Base-by-base conservation (phyloP, 306 rosid species). In the Sicyos edulis region DNA sequence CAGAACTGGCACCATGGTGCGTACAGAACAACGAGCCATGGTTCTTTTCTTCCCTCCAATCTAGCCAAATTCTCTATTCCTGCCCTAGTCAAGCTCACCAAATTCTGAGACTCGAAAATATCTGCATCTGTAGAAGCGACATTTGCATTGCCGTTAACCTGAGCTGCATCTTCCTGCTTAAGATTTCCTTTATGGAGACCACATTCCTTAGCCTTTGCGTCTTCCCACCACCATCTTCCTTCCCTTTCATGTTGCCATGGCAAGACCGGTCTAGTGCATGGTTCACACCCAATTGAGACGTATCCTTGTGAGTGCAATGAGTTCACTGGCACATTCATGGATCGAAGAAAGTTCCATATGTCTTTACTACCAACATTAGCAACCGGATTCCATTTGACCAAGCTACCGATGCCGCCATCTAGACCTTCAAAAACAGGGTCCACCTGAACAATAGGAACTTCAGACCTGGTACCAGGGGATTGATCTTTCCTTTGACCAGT, bases 141-240 rank as follows among this genome's bases (percentile, higher is more conserved):
- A 73, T 80, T 82, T 17, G 78, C 74, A 65, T 74, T 76, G 45
- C 88, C 92, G 75, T 82, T 78, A 54, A 24, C 66, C 29, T 80
- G 81, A 51, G 78, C 84, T 12, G 66, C 83, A 22, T 79, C 87
- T 52, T 80, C 89, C 82, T 85, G 89, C 75, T 87, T 88, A 61
- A 93, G 76, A 56, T 93, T 93, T 42, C 99, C 99, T 69, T 90
- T 93, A 90, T 93, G 99, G 68, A 93, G 99, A 78, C 99, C 99
- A 11, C 99, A 93, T 78, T 93, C 99, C 86, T 93, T 93, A 0
- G 96, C 96, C 78, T 86, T 87, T 70, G 97, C 90, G 57, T 92
- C 97, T 82, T 92, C 97, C 97, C 97, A 93, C 99, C 99, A 93
- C 99, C 99, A 93, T 52, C 99, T 88, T 80, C 99, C 99, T 54